A percentile compares a stretch with the other conserved stretches of the same genome.
These are phyloP conservation scores for Pythium rishiriense DNA, from an alignment of 352 stramenopile genomes.

Conservation along the genomic window DNA sequence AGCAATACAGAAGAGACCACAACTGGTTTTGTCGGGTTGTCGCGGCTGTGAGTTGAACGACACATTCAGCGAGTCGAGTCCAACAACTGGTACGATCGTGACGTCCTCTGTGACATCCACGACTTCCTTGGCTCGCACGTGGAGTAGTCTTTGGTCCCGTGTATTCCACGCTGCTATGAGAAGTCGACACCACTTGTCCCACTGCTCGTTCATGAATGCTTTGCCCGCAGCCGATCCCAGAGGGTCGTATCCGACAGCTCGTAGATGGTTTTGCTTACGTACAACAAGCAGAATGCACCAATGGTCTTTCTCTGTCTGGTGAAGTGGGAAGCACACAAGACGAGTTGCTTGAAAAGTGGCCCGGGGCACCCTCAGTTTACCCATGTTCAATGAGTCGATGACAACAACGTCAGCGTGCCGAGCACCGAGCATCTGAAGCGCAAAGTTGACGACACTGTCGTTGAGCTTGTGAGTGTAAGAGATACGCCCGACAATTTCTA, in stretches of 20 bases:
- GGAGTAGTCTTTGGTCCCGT: neutral
- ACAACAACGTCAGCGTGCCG: neutral
- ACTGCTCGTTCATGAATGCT: neutral
- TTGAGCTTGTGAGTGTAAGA: neutral
- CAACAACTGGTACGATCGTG: neutral
- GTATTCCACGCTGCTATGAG: neutral
- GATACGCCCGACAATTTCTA: neutral
- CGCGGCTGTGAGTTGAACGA: neutral
- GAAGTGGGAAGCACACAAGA: neutral
- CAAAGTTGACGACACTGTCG: slow-evolving; percentile 4
- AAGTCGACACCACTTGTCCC: neutral
- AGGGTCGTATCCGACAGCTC: neutral
- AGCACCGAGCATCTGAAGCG: neutral
- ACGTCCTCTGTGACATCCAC: neutral
- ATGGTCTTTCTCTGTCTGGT: neutral
- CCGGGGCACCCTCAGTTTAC: neutral
- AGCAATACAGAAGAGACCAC: neutral
- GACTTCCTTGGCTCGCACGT: neutral
- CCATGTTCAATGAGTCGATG: neutral
- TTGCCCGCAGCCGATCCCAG: neutral
- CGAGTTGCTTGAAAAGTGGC: neutral
- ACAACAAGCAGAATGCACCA: neutral
- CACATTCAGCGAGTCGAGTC: neutral
- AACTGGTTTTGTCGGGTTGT: neutral
- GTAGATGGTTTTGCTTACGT: neutral